Conservation (phyloP, 2,329 filamentous ascomycete genomes). For the Pseudogymnoascus verrucosus region DNA sequence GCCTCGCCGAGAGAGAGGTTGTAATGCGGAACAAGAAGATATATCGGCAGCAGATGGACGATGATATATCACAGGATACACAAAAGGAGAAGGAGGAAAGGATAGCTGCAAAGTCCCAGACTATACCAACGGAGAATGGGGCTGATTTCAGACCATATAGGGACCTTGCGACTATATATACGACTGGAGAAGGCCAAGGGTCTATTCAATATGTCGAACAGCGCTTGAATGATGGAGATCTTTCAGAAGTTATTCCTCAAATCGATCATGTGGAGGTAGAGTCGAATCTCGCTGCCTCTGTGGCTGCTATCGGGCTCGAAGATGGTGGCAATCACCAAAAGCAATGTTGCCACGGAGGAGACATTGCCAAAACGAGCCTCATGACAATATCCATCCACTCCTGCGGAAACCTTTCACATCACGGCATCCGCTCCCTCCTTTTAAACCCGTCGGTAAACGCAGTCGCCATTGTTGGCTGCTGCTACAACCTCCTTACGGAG, state of each 20-base stretch:
- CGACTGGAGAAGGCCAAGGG: constrained; percentile 53
- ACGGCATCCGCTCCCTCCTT: constrained; percentile 77
- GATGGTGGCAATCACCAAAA: constrained; percentile 13
- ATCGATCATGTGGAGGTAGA: constrained; percentile 40
- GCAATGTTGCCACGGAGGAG: constrained; percentile 17
- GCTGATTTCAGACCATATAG: constrained; percentile 43
- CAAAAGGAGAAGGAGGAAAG: constrained; percentile 36
- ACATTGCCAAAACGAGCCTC: constrained; percentile 33
- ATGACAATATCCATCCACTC: constrained; percentile 96
- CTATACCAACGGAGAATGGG: constrained; percentile 16
- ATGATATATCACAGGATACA: constrained; percentile 32
- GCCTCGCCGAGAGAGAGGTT: constrained; percentile 63
- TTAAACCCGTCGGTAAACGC: constrained; percentile 77
- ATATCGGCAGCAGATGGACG: constrained; percentile 38
- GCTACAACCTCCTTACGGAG: constrained; percentile 94
- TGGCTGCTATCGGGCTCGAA: neutral
- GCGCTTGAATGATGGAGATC: constrained; percentile 63
- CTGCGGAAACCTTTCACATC: constrained; percentile 94
- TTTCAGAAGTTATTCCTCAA: constrained; percentile 57
- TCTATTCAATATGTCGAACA: constrained; percentile 73
- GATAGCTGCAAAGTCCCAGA: constrained; percentile 28
- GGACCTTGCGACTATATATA: constrained; percentile 45
- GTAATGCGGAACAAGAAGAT: constrained; percentile 79
- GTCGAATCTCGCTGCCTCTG: neutral
- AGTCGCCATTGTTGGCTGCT: constrained; percentile 95